Percentiles rank a stretch among this genome's conserved stretches.
Evolutionary conservation across 768 basidiomycete species (phyloP).

Genomic region (Naganishia kalamii): DNA sequence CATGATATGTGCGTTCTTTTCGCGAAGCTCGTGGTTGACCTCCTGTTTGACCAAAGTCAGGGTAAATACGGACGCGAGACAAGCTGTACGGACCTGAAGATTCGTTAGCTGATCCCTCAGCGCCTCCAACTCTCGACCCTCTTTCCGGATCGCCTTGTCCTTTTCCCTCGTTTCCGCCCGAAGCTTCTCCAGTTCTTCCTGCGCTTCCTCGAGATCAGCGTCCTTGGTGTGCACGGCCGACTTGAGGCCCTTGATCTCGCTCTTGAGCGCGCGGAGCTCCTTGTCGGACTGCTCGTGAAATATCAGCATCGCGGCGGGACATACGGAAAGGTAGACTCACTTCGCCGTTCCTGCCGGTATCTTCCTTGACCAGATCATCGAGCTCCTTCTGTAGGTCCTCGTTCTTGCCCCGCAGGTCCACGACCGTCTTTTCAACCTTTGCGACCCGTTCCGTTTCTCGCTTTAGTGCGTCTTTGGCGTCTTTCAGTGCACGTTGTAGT

Average conservation of each 20-base stretch:
- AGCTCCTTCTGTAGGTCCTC: constrained; percentile 6
- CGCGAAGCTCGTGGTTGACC: constrained; percentile 4
- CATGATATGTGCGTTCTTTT: constrained; percentile 12
- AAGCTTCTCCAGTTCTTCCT: constrained; percentile 2
- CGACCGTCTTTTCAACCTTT: neutral
- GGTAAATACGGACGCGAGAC: neutral
- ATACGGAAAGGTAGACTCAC: neutral
- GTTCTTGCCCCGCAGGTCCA: constrained; percentile 3
- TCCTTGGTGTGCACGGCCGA: neutral
- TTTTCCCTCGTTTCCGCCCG: neutral
- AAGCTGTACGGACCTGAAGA: neutral
- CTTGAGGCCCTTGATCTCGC: neutral
- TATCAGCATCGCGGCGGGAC: neutral
- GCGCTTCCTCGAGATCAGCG: constrained; percentile 9
- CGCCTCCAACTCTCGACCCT: neutral
- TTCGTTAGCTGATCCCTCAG: neutral
- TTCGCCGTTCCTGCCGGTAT: neutral
- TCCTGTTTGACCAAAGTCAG: neutral
- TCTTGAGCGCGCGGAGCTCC: constrained; percentile 1
- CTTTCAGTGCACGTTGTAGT: neutral
- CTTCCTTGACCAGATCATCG: constrained; percentile 8
- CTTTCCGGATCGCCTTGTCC: constrained; percentile 1
- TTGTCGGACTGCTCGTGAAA: neutral
- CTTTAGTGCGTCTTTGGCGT: neutral
- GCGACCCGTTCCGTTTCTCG: constrained; percentile 1